Evolutionary conservation across 2,329 filamentous ascomycete species (phyloP).

Genomic region (Paracoccidioides lutzii): DNA sequence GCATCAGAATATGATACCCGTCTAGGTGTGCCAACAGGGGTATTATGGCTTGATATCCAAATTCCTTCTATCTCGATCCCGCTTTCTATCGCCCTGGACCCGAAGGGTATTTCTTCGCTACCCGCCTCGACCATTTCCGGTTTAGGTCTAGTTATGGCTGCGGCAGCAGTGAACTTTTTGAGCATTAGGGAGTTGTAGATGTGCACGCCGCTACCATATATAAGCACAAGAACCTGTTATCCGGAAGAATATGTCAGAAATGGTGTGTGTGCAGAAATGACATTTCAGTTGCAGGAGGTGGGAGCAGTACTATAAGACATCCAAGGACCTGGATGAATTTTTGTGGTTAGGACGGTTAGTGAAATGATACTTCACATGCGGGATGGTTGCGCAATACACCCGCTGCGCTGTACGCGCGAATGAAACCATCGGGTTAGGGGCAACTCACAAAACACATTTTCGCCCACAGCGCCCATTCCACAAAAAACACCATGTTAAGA

Average conservation of each 20-base stretch:
- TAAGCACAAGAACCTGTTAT: constrained; percentile 48
- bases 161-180: constrained; percentile 51
- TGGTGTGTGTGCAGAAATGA: not conserved
- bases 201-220: constrained; percentile 55
- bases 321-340: constrained; percentile 52
- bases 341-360: constrained; percentile 9
- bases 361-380: not conserved
- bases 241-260: constrained; percentile 2
- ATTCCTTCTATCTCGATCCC: constrained; percentile 78
- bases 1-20: constrained; percentile 14
- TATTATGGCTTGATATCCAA: constrained; percentile 49
- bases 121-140: constrained; percentile 39
- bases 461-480: constrained; percentile 69
- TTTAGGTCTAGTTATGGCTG: constrained; percentile 45
- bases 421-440: not conserved
- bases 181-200: constrained; percentile 42
- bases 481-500: constrained; percentile 43
- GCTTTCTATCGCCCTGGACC: constrained; percentile 69
- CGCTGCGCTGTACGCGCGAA: not conserved
- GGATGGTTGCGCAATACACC: constrained; percentile 11
- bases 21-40: constrained; percentile 18
- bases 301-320: constrained; percentile 46
- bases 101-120: constrained; percentile 64
- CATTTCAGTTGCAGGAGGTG: constrained; percentile 4
- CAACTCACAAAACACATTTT: constrained; percentile 74